A percentile compares a stretch with the other conserved stretches of the same genome.
These are phyloP conservation scores for Phialophora verrucosa DNA, from an alignment of 2,329 filamentous ascomycete species.

Conservation along the genomic window DNA sequence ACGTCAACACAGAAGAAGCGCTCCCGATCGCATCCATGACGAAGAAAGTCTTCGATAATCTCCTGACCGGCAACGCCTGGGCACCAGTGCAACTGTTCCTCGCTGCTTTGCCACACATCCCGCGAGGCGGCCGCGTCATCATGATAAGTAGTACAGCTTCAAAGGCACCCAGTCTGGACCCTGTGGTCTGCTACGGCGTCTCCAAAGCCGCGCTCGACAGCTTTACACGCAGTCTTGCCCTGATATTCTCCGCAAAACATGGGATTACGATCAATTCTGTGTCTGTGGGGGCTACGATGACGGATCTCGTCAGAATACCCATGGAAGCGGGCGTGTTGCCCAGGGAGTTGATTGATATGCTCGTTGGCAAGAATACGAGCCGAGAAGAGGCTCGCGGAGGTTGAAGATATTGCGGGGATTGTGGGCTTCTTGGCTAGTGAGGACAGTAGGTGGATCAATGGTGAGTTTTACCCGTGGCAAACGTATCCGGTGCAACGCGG, in stretches of 20 bases:
- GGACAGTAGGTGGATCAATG: conserved; percentile 24
- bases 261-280: conserved; percentile 27
- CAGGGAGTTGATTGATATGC: neutral
- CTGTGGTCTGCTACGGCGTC: conserved; percentile 13
- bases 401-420: conserved; percentile 20
- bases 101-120: conserved; percentile 11
- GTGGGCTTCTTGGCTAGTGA: conserved; percentile 20
- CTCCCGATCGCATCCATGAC: conserved; percentile 1
- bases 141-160: conserved; percentile 13
- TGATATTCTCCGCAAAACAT: conserved; percentile 11
- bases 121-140: conserved; percentile 20
- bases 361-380: conserved; percentile 11
- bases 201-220: conserved; percentile 24
- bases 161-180: conserved; percentile 14
- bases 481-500: too few species aligned
- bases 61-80: conserved; percentile 25
- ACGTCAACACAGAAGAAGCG: conserved; percentile 4
- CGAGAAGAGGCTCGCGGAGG: conserved; percentile 12
- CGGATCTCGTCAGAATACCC: conserved; percentile 6
- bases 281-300: conserved; percentile 12
- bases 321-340: conserved; percentile 11
- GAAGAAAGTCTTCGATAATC: conserved; percentile 17
- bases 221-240: conserved; percentile 15
- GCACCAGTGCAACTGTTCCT: conserved; percentile 18
- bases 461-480: neutral